Evolutionary conservation across 306 rosid genomes (phyloP), one percentile per base, ranked within the genome.

Genomic region (Potentilla sterilis): DNA sequence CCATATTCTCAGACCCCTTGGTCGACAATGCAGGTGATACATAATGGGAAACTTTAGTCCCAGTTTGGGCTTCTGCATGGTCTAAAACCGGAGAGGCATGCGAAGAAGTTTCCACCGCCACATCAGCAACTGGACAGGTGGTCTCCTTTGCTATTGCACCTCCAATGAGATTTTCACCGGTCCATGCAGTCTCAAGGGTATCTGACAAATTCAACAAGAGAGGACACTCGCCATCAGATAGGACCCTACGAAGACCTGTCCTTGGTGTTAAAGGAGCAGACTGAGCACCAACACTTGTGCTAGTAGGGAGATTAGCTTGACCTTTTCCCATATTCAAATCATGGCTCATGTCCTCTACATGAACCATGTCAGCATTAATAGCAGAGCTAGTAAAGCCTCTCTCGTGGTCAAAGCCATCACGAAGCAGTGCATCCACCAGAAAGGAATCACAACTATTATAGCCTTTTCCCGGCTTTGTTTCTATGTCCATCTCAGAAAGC

Each of bases 101-200:
- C 64, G 87, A 81, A 74, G 86, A 80, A 84, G 82, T 89, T 82
- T 82, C 84, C 49, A 42, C 32, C 43, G 78, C 82, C 24, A 75
- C n/a, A 62, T 84, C 96, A 76, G 92, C 82, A 72, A 58, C 73
- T 7, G 76, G 59, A 73, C 18, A 59, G 47, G 78, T 54, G 79
- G 40, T 86, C 41, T 85, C 95, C 77, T 82, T 87, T 22, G 75
- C 77, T 55, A 49, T 74, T 77, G 57, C 87, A 79, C 67, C 59
- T 82, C 81, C 88, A 34, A 88, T 57, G 44, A 82, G 85, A 78
- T 77, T 69, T 84, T 82, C 88, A 61, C 96, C 99, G 0, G 88
- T 92, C 99, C 99, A 96, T 46, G 86, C 92, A 63, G 91, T 92
- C 78, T 92, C 98, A 82, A 92, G 94, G 73, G 98, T 90, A 74